Percentiles rank a stretch among this genome's conserved stretches.
Conservation (phyloP, 2,329 filamentous ascomycete genomes). For the Cladophialophora immunda region DNA sequence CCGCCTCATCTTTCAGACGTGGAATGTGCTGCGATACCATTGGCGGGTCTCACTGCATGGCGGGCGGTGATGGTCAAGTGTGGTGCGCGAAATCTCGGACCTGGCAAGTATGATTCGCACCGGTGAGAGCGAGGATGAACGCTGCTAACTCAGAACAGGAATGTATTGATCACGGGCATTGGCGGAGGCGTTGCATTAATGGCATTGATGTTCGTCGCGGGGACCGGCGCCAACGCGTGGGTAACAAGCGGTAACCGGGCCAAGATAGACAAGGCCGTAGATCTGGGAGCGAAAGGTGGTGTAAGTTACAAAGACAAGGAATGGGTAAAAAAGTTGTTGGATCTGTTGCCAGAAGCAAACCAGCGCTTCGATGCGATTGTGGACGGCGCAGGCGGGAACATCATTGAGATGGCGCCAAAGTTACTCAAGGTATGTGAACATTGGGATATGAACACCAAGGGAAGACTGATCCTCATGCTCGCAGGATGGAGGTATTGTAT, state of each 20-base stretch:
- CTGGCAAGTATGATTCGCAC: conserved; percentile 66
- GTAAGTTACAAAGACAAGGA: conserved; percentile 78
- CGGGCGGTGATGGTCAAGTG: conserved; percentile 82
- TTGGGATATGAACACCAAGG: too few relatives aligned
- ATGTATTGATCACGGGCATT: too few relatives aligned
- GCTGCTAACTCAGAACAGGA: too few relatives aligned
- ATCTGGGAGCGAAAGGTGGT: conserved; percentile 79
- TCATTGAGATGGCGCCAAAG: conserved; percentile 72
- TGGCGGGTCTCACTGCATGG: conserved; percentile 89
- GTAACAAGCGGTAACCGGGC: conserved; percentile 77
- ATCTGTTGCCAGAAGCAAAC: conserved; percentile 63
- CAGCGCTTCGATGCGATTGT: conserved; percentile 81
- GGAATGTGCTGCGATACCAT: conserved; percentile 83
- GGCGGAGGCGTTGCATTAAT: conserved; percentile 63
- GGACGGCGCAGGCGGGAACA: conserved; percentile 87
- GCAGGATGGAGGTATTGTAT: conserved; percentile 77
- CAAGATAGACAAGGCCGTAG: conserved; percentile 76
- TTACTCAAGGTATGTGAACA: conserved; percentile 69
- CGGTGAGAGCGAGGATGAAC: too few relatives aligned
- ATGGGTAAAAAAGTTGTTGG: conserved; percentile 80
- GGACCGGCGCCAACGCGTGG: conserved; percentile 77
- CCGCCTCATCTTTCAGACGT: conserved; percentile 75
- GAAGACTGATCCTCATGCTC: conserved; percentile 8
- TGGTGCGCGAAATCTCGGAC: conserved; percentile 46
- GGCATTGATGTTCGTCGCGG: conserved; percentile 80